Base-by-base conservation (phyloP, 352 stramenopile species). In the Phytophthora syringae region DNA sequence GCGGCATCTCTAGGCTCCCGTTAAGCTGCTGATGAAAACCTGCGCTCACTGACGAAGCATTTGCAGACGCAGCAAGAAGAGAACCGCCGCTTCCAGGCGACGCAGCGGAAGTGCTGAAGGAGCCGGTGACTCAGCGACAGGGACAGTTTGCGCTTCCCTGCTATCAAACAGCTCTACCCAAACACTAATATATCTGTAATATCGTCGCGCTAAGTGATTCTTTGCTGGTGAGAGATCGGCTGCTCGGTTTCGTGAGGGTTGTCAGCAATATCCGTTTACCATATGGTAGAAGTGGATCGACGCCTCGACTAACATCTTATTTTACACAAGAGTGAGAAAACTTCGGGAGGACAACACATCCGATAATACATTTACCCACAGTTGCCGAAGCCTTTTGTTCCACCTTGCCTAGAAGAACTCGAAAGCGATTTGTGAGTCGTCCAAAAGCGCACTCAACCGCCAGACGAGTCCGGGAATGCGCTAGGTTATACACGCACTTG, bases 381-480 rank as follows among this genome's bases (percentile, higher is more conserved):
- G 12, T 27, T 3, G 2, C 50, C n/a, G 54, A 37, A 1, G 47
- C 27, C 22, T 66, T 58, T 18, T 59, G 58, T 28, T 66, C 48
- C 3, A 66, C 20, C 18, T 59, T 66, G 16, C 39, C 58, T 16
- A 59, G n/a, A 22, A 60, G 45, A 18, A 61, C 28, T 1, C 58
- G 27, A 18, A 61, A 67, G 15, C 50, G 12, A 22, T 60, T 67
- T 25, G 56, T 67, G 1, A 67, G n/a, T 9, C 59, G 59, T 9
- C 43, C 43, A 39, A 67, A 61, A 27, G 51, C 51, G 21, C 50
- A 57, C 25, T 61, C 59, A 10, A 67, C 50, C 4, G 56, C 51
- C 42, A 61, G 50, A n/a, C 59, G 18, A 16, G 59, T 67, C 51
- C n/a, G 25, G 1, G 22, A 61, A 32, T 67, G 27, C 3, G 28